Evolutionary conservation across 208 protist genomes (phyloP), one percentile per base, ranked within the genome.

Genomic region (Trypanosoma scelopori): DNA sequence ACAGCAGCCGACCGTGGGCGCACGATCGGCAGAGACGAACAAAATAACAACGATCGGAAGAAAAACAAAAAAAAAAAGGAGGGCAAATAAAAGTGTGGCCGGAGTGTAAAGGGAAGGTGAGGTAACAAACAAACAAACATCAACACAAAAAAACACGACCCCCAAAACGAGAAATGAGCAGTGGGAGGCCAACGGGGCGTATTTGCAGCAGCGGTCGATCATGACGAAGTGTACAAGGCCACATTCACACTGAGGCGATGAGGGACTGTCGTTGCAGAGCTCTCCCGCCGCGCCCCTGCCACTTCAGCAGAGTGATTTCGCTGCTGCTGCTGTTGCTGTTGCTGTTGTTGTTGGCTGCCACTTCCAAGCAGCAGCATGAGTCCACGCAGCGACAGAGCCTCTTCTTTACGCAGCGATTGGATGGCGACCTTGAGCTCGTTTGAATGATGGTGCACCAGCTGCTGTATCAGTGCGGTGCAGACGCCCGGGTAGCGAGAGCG

Each of bases 311-410:
- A 9, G 32, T 37, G 32, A 11, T 37, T 9, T 41, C 15, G 35
- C 46, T 9, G 30, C 0, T 46, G 47, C 27, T 28, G 28, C 9
- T 35, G 9, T 41, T 23, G 35, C 46, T 9, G 30, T 41, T 23
- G 35, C 46, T 9, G 30, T 2, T 46, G 47, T 16, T 28, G 28
- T 18, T 35, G 9, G 35, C 20, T 55, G 22, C 15, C 53, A 32
- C 0, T 20, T 11, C 30, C 25, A 51, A 37, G 20, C n/a, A 37
- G 65, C 47, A 88, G 76, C 87, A 93, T 91, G 55, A 93, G 84
- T 43, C 49, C 37, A 28, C 87, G 73, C 62, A 93, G 73, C 60
- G 55, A 32, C 22, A 65, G 42, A 2, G 78, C 82, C 23, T 83
- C 77, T 12, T 65, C 69, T 1, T 57, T 13, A 0, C 56, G 62